These are phyloP conservation scores for Acorus calamus DNA, from an alignment of 106 monocot species.

Conservation along the genomic window DNA sequence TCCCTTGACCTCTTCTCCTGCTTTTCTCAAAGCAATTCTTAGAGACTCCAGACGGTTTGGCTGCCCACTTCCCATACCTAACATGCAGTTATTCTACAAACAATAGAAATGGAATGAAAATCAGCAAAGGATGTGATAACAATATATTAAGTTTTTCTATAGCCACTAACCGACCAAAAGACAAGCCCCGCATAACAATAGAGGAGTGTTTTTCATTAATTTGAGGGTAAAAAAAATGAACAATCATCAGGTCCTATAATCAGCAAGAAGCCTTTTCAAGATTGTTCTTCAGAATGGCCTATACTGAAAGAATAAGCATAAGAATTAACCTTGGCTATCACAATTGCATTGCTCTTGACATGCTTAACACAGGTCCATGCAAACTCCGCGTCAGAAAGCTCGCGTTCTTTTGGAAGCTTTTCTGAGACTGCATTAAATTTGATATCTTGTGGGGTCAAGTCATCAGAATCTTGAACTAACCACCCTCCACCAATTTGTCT, in stretches of 20 bases:
- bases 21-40: conserved; percentile 86
- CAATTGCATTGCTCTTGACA: conserved; percentile 98
- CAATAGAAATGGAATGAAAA: neutral
- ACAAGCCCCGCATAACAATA: too few relatives aligned
- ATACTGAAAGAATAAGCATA: neutral
- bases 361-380: conserved; percentile 98
- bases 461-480: conserved; percentile 89
- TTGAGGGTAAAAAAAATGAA: too few relatives aligned
- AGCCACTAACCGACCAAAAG: too few relatives aligned
- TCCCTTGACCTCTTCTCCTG: conserved; percentile 85
- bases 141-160: too few relatives aligned
- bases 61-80: conserved; percentile 99
- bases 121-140: neutral
- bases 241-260: too few relatives aligned
- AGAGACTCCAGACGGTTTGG: conserved; percentile 87
- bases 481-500: conserved; percentile 92
- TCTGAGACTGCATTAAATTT: conserved; percentile 53
- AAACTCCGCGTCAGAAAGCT: conserved; percentile 72
- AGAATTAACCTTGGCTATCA: conserved; percentile 85
- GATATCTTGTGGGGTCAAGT: conserved; percentile 64
- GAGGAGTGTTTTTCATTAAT: too few relatives aligned
- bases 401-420: conserved; percentile 35
- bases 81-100: conserved; percentile 79
- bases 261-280: too few relatives aligned
- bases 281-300: too few relatives aligned